Conservation (phyloP, 306 rosid species). For the Vigna hirtella region DNA sequence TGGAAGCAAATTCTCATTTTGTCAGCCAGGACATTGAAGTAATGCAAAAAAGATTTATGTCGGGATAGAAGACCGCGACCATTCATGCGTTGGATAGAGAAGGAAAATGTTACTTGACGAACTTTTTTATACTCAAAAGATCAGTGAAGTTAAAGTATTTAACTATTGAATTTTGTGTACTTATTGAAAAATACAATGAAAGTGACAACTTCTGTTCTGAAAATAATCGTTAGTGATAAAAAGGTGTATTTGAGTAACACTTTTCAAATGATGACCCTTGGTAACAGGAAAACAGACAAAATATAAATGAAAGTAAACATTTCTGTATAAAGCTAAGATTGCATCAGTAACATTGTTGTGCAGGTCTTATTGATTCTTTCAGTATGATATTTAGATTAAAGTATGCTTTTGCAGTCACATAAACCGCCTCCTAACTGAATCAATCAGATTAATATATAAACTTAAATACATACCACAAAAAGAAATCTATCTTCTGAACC, state of each 20-base stretch:
- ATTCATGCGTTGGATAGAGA: neutral
- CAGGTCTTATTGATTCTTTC: neutral
- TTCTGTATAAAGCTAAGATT: neutral
- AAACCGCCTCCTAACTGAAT: neutral
- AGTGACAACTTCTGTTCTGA: neutral
- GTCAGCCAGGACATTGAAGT: neutral
- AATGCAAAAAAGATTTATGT: neutral
- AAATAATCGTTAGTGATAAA: neutral
- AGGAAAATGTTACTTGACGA: neutral
- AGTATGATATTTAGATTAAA: neutral
- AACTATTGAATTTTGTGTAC: conserved; percentile 21
- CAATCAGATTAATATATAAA: neutral
- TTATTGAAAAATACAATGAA: neutral
- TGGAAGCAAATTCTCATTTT: conserved; percentile 5
- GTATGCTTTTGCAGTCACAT: neutral
- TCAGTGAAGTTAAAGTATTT: neutral
- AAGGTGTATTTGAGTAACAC: neutral
- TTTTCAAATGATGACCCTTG: neutral
- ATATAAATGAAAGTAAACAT: neutral
- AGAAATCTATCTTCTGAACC: neutral
- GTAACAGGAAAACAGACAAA: neutral
- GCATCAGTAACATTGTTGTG: neutral
- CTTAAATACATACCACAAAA: neutral
- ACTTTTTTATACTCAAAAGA: neutral
- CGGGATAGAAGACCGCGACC: neutral